These are phyloP conservation scores for Avicennia marina DNA, from an alignment of 257 asterid genomes.

Conservation along the genomic window DNA sequence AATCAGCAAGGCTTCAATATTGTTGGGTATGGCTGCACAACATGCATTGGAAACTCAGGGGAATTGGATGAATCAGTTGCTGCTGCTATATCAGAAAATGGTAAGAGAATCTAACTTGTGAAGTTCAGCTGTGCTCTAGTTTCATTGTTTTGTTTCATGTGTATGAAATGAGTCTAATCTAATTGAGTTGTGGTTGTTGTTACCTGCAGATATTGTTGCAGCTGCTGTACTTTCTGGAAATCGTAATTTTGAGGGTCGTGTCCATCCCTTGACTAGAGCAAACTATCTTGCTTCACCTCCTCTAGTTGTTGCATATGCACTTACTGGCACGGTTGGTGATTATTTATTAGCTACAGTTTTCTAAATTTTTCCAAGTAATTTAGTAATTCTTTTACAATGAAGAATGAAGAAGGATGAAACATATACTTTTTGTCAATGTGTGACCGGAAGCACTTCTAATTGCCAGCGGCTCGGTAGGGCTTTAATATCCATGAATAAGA, in stretches of 20 bases:
- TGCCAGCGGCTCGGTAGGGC: no score
- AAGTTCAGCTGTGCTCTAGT: not conserved
- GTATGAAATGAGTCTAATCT: conserved; percentile 8
- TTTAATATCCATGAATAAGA: no score
- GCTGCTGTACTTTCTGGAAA: conserved; percentile 98
- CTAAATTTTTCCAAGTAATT: no score
- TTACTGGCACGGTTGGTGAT: conserved; percentile 88
- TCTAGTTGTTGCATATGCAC: conserved; percentile 94
- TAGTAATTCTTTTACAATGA: no score
- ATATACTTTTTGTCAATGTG: no score
- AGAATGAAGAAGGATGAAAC: no score
- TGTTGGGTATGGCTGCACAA: conserved; percentile 94
- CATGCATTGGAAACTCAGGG: conserved; percentile 95
- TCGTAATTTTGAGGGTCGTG: conserved; percentile 97
- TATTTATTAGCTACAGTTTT: no score
- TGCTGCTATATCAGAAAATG: conserved; percentile 83
- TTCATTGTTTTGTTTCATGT: conserved; percentile 3
- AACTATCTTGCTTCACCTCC: conserved; percentile 99
- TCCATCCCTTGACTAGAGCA: conserved; percentile 89
- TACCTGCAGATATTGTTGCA: conserved; percentile 74
- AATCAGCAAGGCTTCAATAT: conserved; percentile 91
- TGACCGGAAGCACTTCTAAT: no score
- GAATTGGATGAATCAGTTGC: conserved; percentile 84
- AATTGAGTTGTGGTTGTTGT: conserved; percentile 13
- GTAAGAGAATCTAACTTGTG: conserved; percentile 22